phyloP scores from a whole-genome alignment of 1,139 yeast species.

The Saccharomyces pastorianus region DNA sequence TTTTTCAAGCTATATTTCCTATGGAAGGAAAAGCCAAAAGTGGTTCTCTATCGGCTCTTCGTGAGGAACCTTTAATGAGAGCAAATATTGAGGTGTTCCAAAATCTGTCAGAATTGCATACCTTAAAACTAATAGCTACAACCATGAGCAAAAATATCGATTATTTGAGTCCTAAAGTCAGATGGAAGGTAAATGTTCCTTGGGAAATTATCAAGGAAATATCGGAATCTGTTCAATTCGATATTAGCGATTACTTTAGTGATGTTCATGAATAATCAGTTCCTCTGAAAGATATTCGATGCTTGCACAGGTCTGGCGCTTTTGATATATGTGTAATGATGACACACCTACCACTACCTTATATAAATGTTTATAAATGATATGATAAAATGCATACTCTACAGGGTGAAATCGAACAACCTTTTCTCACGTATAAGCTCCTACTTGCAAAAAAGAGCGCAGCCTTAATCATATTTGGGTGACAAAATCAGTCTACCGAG shows the following conservation, averaged over 20 bases:
- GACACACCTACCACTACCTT: not conserved
- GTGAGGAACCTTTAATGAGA: constrained; percentile 30
- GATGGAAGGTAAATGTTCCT: constrained; percentile 60
- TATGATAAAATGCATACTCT: not conserved
- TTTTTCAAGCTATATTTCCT: constrained; percentile 49
- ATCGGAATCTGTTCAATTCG: constrained; percentile 48
- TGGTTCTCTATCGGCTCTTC: constrained; percentile 19
- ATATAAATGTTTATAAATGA: not conserved
- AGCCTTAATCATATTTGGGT: too few species aligned
- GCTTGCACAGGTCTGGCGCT: too few species aligned
- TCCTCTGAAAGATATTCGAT: not conserved
- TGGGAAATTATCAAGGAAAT: constrained; percentile 49
- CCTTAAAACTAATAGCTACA: constrained; percentile 45
- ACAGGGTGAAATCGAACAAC: too few species aligned
- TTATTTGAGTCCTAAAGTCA: constrained; percentile 50
- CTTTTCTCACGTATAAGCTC: too few species aligned
- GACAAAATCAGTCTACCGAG: too few species aligned
- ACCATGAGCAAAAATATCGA: constrained; percentile 41
- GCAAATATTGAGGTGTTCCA: constrained; percentile 48
- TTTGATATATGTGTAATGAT: too few species aligned
- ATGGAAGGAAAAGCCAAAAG: constrained; percentile 15
- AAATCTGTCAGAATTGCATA: constrained; percentile 54
- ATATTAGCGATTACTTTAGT: constrained; percentile 45
- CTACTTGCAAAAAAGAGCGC: too few species aligned
- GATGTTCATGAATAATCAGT: constrained; percentile 10